These are phyloP conservation scores for Talaromyces verruculosus DNA, from an alignment of 2,329 filamentous ascomycete species.

Conservation along the genomic window DNA sequence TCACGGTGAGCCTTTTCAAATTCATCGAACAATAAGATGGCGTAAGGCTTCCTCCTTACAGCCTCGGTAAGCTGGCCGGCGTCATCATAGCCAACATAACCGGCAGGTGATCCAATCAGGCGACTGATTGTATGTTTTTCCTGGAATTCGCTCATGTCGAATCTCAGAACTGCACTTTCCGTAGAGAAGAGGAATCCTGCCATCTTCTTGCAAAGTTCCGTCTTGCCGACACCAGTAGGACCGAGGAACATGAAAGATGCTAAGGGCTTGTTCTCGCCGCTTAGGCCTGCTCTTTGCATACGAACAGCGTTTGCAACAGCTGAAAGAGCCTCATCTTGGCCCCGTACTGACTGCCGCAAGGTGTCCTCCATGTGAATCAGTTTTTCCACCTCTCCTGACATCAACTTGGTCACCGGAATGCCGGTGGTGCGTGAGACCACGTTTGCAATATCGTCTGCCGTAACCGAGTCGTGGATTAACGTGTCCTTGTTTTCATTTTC, in stretches of 20 bases:
- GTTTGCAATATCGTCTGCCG: slow-evolving; percentile 85
- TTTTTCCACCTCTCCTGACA: slow-evolving; percentile 90
- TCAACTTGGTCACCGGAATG: slow-evolving; percentile 89
- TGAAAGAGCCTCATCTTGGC: slow-evolving; percentile 89
- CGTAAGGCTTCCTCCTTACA: slow-evolving; percentile 90
- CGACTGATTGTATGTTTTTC: slow-evolving; percentile 95
- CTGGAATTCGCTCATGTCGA: slow-evolving; percentile 98
- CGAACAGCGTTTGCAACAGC: slow-evolving; percentile 91
- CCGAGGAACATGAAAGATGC: slow-evolving; percentile 98
- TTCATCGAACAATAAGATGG: slow-evolving; percentile 91
- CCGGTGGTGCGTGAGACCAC: slow-evolving; percentile 91
- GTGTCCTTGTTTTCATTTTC: slow-evolving; percentile 54
- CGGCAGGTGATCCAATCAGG: slow-evolving; percentile 87
- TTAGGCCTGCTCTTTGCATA: slow-evolving; percentile 88
- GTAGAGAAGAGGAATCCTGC: slow-evolving; percentile 91
- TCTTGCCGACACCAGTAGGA: slow-evolving; percentile 95
- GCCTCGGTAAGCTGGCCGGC: slow-evolving; percentile 95
- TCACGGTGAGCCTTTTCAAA: slow-evolving; percentile 97
- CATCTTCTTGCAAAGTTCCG: slow-evolving; percentile 94
- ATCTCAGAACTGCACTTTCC: slow-evolving; percentile 83
- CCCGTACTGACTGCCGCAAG: slow-evolving; percentile 77
- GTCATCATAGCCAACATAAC: slow-evolving; percentile 95
- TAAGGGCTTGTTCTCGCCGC: slow-evolving; percentile 84
- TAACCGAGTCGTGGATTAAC: slow-evolving; percentile 91
- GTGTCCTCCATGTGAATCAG: slow-evolving; percentile 94